These are phyloP conservation scores for Kockovaella imperatae DNA, from an alignment of 768 basidiomycete species.

Conservation along the genomic window DNA sequence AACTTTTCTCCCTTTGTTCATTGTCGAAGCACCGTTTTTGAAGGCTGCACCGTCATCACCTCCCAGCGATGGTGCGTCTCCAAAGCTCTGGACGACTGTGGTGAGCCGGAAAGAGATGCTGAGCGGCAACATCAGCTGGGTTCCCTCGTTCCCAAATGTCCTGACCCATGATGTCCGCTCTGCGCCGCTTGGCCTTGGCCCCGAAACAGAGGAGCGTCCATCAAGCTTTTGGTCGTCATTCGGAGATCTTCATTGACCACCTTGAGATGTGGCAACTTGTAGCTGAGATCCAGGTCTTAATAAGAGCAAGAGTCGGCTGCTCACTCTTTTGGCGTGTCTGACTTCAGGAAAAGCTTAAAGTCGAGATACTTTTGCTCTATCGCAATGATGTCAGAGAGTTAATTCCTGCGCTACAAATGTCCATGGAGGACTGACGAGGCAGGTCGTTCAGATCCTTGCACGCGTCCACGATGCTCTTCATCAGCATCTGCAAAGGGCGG, in stretches of 20 bases:
- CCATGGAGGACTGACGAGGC: conserved; percentile 6
- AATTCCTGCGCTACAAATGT: not conserved
- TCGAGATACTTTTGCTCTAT: conserved; percentile 8
- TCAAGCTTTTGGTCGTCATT: conserved; percentile 3
- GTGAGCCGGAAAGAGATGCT: not conserved
- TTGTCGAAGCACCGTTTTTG: no score
- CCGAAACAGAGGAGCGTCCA: not conserved
- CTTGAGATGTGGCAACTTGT: conserved; percentile 3
- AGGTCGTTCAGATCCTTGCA: conserved; percentile 8
- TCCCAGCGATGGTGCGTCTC: not conserved
- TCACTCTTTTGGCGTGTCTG: conserved; percentile 9
- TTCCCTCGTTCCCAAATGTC: not conserved
- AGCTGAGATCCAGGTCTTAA: conserved; percentile 5
- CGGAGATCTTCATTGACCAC: not conserved
- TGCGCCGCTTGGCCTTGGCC: not conserved
- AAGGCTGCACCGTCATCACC: not conserved
- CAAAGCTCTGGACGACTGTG: not conserved
- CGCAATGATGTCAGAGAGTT: not conserved
- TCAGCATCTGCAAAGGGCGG: not conserved
- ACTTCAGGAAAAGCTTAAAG: conserved; percentile 16
- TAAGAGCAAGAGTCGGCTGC: not conserved
- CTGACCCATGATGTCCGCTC: conserved; percentile 15
- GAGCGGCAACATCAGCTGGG: not conserved
- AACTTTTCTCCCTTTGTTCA: no score
- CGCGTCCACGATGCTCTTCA: not conserved